phyloP scores from a whole-genome alignment of 805 yeast species.

The Barnettozyma salicaria region DNA sequence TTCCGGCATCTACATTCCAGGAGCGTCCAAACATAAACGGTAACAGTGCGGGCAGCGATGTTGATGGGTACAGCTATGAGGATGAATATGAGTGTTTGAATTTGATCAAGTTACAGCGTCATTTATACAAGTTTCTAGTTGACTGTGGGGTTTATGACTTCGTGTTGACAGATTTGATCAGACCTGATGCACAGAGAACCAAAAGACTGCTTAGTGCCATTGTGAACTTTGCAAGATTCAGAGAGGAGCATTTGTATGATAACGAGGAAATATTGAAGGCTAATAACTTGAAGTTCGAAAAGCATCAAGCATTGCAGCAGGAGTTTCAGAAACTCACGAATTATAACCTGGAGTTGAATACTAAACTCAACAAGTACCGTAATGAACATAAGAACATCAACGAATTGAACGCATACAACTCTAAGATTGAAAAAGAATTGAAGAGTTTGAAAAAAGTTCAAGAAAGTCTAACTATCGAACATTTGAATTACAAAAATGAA shows the following conservation, averaged over 20 bases:
- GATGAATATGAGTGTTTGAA: constrained; percentile 37
- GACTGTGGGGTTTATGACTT: constrained; percentile 78
- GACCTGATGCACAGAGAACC: constrained; percentile 68
- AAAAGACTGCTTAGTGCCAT: constrained; percentile 71
- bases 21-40: constrained; percentile 7
- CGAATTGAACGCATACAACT: constrained; percentile 44
- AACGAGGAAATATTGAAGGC: constrained; percentile 55
- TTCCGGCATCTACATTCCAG: constrained; percentile 21
- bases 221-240: constrained; percentile 77
- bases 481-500: constrained; percentile 55
- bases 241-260: constrained; percentile 70
- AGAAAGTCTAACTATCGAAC: constrained; percentile 55
- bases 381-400: constrained; percentile 24
- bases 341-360: constrained; percentile 23
- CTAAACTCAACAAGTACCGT: constrained; percentile 15
- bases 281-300: constrained; percentile 45
- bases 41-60: constrained; percentile 6
- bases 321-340: constrained; percentile 33
- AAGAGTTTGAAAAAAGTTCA: constrained; percentile 55
- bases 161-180: constrained; percentile 62
- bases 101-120: constrained; percentile 51
- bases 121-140: constrained; percentile 54
- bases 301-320: constrained; percentile 37
- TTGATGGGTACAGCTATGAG: constrained; percentile 25
- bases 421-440: constrained; percentile 54